Conservation (phyloP, 768 basidiomycete species). For the Tephrocybe rancida region DNA sequence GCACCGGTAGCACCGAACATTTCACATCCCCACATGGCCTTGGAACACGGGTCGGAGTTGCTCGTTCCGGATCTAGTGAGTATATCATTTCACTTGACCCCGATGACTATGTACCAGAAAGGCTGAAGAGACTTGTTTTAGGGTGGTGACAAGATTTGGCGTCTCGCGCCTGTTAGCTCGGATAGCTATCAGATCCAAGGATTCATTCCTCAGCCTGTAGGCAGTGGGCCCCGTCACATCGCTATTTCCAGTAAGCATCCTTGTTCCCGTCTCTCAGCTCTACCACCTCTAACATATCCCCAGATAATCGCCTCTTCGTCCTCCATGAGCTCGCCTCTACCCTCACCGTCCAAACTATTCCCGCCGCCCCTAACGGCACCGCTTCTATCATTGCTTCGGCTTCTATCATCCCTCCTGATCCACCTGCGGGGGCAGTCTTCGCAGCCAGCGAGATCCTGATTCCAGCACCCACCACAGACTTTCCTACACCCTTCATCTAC, state of each 20-base stretch:
- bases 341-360: constrained; percentile 59
- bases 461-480: constrained; percentile 44
- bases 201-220: constrained; percentile 38
- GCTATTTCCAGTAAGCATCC: constrained; percentile 34
- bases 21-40: constrained; percentile 66
- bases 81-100: background rate
- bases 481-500: constrained; percentile 61
- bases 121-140: constrained; percentile 18
- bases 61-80: constrained; percentile 63
- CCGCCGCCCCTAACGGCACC: constrained; percentile 52
- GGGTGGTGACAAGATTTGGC: constrained; percentile 69
- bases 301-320: constrained; percentile 52
- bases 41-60: constrained; percentile 52
- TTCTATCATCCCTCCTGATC: constrained; percentile 50
- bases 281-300: background rate
- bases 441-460: constrained; percentile 69
- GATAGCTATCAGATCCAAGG: constrained; percentile 57
- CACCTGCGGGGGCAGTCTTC: constrained; percentile 38
- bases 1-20: constrained; percentile 33
- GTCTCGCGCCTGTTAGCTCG: constrained; percentile 46
- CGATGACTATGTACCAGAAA: background rate
- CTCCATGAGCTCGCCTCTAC: constrained; percentile 61
- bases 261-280: background rate
- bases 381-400: constrained; percentile 48
- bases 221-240: constrained; percentile 66